Evolutionary conservation across 192 early-diverging fungal genomes (phyloP), one percentile per base, ranked within the genome.

Genomic region (Backusella sp.): DNA sequence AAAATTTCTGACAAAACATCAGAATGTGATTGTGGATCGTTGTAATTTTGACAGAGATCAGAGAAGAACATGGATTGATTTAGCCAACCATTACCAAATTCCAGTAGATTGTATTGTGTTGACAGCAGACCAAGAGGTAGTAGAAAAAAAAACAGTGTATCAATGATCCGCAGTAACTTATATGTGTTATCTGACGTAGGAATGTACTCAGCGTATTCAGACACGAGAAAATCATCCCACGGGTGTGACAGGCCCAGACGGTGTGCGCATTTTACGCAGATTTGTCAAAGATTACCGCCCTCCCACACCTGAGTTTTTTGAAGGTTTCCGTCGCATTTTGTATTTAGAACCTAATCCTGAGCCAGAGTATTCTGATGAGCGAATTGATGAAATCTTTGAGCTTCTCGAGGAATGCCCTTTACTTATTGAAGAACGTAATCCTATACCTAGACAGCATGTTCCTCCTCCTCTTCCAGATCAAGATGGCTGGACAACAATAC

Each of bases 21-120:
- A 91, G 70, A 91, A 88, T 77, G 90, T 93, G 11, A 83, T 94
- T 73, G 85, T 94, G 17, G 93, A 94, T 78, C 89, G 93, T 34
- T 91, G 91, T 82, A 94, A 94, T 83, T 94, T 94, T 87, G 90
- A 94, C 76, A 81, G 85, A 62, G 80, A 84, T 72, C 93, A 94
- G 80, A 88, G 93, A 68, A 89, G 89, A 78, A 86, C 86, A 69
- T 94, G 92, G 92, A 79, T 93, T 35, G 84, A 85, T 49, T 83
- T 93, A 62, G 93, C 92, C 36, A 77, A 85, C 35, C 77, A 89
- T n/a, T 80, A 85, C 15, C 83, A 84, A 67, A 78, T 88, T 37
- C 75, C 85, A 3, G 84, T 93, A 4, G 86, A 94, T 80, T 89
- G 88, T 23, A 87, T 94, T 70, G 88, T 92, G 75, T 88, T 94